Percentiles rank a stretch among this genome's conserved stretches.
phyloP scores from a whole-genome alignment of 2,329 filamentous ascomycete species.

The Nothopassalora personata region DNA sequence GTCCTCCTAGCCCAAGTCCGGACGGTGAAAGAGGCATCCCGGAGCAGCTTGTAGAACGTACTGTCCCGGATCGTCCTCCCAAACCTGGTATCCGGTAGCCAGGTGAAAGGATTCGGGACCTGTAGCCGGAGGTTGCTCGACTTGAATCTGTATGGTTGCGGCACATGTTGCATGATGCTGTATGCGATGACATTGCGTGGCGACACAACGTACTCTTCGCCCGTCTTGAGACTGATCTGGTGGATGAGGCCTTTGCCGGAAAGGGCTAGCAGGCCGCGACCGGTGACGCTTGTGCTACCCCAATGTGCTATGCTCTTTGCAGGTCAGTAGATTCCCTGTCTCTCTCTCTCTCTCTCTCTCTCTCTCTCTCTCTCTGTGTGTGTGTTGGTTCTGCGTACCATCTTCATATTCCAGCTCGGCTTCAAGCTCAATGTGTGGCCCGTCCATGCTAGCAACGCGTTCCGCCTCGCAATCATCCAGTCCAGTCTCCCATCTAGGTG shows the following conservation, averaged over 20 bases:
- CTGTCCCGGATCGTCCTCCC: constrained; percentile 67
- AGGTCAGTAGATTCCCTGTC: constrained; percentile 33
- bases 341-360: no score
- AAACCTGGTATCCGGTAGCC: constrained; percentile 67
- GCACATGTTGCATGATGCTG: constrained; percentile 65
- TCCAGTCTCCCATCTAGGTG: constrained; percentile 90
- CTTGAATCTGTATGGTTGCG: constrained; percentile 81
- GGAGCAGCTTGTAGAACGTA: constrained; percentile 64
- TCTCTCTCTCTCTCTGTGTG: no score
- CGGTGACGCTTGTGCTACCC: constrained; percentile 85
- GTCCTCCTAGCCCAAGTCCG: constrained; percentile 73
- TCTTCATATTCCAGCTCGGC: constrained; percentile 66
- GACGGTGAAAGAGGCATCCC: constrained; percentile 60
- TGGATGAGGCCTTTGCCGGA: constrained; percentile 86
- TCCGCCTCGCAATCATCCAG: constrained; percentile 86
- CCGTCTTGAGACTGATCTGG: constrained; percentile 70
- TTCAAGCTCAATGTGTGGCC: constrained; percentile 75
- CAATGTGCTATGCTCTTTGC: constrained; percentile 69
- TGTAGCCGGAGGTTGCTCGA: constrained; percentile 70
- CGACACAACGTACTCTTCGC: constrained; percentile 87
- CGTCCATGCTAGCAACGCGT: constrained; percentile 92
- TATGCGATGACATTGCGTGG: constrained; percentile 90
- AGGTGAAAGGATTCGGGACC: constrained; percentile 60
- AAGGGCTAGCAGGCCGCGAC: constrained; percentile 78
- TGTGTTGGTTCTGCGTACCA: constrained; percentile 43